Evolutionary conservation across 2,329 filamentous ascomycete genomes (phyloP).

Genomic region (Fragosphaeria purpurea): DNA sequence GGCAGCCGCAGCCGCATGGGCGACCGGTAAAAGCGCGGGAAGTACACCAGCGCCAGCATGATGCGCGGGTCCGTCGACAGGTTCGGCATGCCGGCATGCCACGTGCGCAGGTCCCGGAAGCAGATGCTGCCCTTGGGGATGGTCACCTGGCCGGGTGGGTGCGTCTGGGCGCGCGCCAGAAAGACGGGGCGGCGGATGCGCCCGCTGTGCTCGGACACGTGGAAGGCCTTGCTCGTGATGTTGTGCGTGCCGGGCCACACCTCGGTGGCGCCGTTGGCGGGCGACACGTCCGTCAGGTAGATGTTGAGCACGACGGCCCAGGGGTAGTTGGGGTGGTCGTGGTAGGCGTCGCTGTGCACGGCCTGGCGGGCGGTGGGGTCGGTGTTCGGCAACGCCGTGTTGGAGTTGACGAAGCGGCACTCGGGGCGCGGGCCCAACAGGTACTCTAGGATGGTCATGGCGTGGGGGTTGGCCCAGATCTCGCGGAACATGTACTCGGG

Average conservation of each 20-base stretch:
- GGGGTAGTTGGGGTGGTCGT: slow-evolving; percentile 27
- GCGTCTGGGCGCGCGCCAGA: slow-evolving; percentile 12
- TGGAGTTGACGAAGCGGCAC: slow-evolving; percentile 9
- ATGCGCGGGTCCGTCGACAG: slow-evolving; percentile 27
- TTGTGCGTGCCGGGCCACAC: slow-evolving; percentile 40
- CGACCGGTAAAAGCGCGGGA: too few species aligned
- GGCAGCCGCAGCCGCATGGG: too few species aligned
- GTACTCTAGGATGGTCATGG: too few species aligned
- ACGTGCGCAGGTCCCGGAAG: slow-evolving; percentile 35
- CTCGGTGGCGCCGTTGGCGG: slow-evolving; percentile 38
- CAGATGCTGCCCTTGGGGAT: slow-evolving; percentile 35
- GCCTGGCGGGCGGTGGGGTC: slow-evolving; percentile 22
- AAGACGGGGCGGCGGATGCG: slow-evolving; percentile 19
- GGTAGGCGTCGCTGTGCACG: slow-evolving; percentile 31
- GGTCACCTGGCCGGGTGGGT: slow-evolving; percentile 24
- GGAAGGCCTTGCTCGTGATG: slow-evolving; percentile 10
- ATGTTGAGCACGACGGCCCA: slow-evolving; percentile 38
- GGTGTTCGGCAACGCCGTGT: slow-evolving; percentile 8
- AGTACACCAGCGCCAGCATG: slow-evolving; percentile 23
- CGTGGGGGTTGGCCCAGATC: too few species aligned
- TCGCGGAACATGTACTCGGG: too few species aligned
- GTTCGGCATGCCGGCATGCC: slow-evolving; percentile 42
- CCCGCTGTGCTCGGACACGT: slow-evolving; percentile 1
- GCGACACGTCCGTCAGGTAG: slow-evolving; percentile 33
- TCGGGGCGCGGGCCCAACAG: too few species aligned